These are phyloP conservation scores for Usnea hakonensis DNA, from an alignment of 495 filamentous ascomycete genomes.

Conservation along the genomic window DNA sequence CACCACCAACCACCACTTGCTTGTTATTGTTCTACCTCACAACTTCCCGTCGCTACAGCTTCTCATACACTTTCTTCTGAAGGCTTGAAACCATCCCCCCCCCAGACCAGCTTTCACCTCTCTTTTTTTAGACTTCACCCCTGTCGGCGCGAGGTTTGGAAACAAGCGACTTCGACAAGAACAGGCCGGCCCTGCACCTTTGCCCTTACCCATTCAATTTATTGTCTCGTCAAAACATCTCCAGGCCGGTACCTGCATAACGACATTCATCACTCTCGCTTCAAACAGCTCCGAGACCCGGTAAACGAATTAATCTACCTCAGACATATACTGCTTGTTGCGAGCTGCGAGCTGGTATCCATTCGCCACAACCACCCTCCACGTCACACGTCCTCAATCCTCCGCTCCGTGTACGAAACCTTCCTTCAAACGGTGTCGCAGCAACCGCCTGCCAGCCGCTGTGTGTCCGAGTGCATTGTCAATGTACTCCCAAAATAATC, in stretches of 20 bases:
- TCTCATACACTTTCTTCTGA: slow-evolving; percentile 4
- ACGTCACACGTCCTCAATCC: neutral
- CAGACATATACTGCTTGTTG: neutral
- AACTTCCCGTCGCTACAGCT: slow-evolving; percentile 16
- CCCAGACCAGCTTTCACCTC: neutral
- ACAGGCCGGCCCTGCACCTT: slow-evolving; percentile 15
- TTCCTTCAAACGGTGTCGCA: neutral
- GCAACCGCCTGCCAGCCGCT: slow-evolving; percentile 5
- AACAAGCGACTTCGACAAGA: slow-evolving; percentile 5
- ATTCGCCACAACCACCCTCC: slow-evolving; percentile 11
- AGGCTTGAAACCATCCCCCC: slow-evolving; percentile 13
- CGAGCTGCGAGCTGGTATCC: neutral
- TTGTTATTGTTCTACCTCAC: slow-evolving; percentile 4
- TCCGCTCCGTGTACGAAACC: neutral
- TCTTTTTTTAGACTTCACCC: neutral
- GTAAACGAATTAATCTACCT: neutral
- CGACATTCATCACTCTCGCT: slow-evolving; percentile 4
- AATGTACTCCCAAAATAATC: slow-evolving; percentile 46
- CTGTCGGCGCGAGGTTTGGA: slow-evolving; percentile 10
- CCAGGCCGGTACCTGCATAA: slow-evolving; percentile 10
- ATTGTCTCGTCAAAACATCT: neutral
- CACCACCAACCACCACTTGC: no score
- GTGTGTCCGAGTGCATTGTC: slow-evolving; percentile 9
- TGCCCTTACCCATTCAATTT: neutral
- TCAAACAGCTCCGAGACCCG: neutral